Evolutionary conservation across 805 yeast species (phyloP).

Genomic region (Wickerhamiella brachini): DNA sequence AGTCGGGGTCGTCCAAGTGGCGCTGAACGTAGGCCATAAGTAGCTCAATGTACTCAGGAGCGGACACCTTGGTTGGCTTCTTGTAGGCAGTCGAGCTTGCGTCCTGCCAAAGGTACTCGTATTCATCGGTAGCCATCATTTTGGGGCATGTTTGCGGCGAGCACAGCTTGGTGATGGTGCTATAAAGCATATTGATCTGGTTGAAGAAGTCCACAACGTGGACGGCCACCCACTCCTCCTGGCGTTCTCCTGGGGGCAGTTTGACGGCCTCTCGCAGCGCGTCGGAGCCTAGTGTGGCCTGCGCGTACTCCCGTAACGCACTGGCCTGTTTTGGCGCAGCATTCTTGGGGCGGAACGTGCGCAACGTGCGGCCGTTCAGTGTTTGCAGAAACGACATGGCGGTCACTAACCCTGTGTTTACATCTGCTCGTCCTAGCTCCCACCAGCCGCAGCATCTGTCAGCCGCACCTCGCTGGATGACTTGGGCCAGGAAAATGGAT

Average conservation of each 20-base stretch:
- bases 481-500: too few relatives aligned
- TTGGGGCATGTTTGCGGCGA: constrained; percentile 90
- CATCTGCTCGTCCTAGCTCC: too few relatives aligned
- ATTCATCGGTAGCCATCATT: constrained; percentile 96
- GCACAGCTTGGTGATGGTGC: constrained; percentile 91
- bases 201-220: constrained; percentile 96
- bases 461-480: too few relatives aligned
- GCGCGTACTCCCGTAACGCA: constrained; percentile 67
- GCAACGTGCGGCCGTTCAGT: constrained; percentile 18
- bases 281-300: constrained; percentile 87
- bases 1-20: constrained; percentile 78
- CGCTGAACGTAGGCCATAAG: constrained; percentile 92
- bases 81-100: constrained; percentile 32
- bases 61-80: constrained; percentile 76
- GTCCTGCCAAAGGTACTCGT: constrained; percentile 95
- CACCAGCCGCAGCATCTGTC: too few relatives aligned
- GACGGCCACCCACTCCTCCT: constrained; percentile 91
- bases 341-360: constrained; percentile 24
- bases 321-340: constrained; percentile 23
- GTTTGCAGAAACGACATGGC: constrained; percentile 17
- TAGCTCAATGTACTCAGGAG: constrained; percentile 89
- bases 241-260: constrained; percentile 82
- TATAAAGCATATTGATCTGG: constrained; percentile 92
- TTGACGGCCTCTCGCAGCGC: constrained; percentile 85
- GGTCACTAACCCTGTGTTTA: background rate